Evolutionary conservation across 768 basidiomycete genomes (phyloP), one percentile per base, ranked within the genome.

Genomic region (Naematelia aurantialba): DNA sequence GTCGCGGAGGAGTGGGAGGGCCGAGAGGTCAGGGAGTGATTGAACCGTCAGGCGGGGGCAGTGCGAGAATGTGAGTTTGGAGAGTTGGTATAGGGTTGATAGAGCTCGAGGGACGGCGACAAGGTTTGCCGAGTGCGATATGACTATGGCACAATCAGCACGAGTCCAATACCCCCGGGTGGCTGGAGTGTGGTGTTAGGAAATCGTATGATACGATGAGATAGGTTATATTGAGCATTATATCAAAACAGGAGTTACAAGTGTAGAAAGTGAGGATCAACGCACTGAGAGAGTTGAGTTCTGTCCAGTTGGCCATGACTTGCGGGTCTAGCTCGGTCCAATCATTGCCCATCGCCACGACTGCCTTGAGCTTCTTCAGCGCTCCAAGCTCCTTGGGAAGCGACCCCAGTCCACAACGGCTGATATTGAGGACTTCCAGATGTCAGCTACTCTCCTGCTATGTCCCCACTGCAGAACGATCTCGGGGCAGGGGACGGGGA

Each of bases 31-130:
- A 25, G 59, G 63, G 42, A 75, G 44, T 10, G 62, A 58, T 4
- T 54, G 11, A 22, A 60, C 44, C 14, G 68, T 56, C 1, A 74
- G 55, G 19, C 55, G 53, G 17, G 72, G 67, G 42, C 69, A 74
- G 50, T 74, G 72, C 5, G 72, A 74, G 55, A 69, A 70, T 1
- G 72, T 71, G 55, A 74, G 60, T 51, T 74, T 74, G 45, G 69
- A 65, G 25, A 74, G 66, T 30, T 74, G 64, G 27, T 52, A 34
- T 1, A 65, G 42, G 0, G 45, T 27, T 0, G 60, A 56, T 0
- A 74, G 58, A 12, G 63, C 29, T 4, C 50, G 2, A 8, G 72
- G 72, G 3, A 74, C 54, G 3, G 55, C 12, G 0, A 55, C 53
- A 17, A 74, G 64, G n/a, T 61, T 62, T 2, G 68, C 63, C 19